phyloP scores from a whole-genome alignment of 1,139 yeast species.

The Yarrowia galli region DNA sequence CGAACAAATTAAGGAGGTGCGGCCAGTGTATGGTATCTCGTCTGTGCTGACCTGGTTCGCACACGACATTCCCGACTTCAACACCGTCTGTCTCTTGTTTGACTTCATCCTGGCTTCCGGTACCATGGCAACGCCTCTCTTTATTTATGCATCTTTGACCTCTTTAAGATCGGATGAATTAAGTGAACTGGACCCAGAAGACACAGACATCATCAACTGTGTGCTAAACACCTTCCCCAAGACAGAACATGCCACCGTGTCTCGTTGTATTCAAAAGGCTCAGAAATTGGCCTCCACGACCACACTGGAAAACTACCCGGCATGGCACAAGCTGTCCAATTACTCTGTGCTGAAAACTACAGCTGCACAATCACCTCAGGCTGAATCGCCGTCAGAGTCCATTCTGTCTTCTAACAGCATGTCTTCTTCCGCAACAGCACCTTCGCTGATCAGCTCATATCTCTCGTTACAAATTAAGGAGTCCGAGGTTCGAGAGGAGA shows the following conservation, averaged over 20 bases:
- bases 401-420: conserved; percentile 15
- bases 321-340: conserved; percentile 27
- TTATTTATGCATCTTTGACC: conserved; percentile 62
- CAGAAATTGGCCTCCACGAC: conserved; percentile 15
- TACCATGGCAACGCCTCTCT: conserved; percentile 56
- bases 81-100: conserved; percentile 65
- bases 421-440: conserved; percentile 13
- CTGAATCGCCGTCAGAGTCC: conserved; percentile 27
- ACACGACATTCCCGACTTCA: conserved; percentile 67
- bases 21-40: conserved; percentile 73
- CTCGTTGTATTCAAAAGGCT: conserved; percentile 22
- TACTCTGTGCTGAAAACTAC: conserved; percentile 30
- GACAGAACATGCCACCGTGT: conserved; percentile 5
- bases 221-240: conserved; percentile 20
- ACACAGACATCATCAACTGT: conserved; percentile 25
- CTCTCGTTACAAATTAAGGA: conserved; percentile 32
- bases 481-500: conserved; percentile 25
- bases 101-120: conserved; percentile 64
- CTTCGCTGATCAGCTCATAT: conserved; percentile 23
- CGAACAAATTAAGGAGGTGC: conserved; percentile 46
- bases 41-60: conserved; percentile 78
- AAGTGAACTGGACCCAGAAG: conserved; percentile 5
- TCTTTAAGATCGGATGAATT: conserved; percentile 15
- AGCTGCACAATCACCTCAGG: conserved; percentile 24
- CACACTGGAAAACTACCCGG: conserved; percentile 26